A percentile compares a stretch with the other conserved stretches of the same genome.
Conservation (phyloP, 2,329 filamentous ascomycete genomes). For the Mariannaea sp. region DNA sequence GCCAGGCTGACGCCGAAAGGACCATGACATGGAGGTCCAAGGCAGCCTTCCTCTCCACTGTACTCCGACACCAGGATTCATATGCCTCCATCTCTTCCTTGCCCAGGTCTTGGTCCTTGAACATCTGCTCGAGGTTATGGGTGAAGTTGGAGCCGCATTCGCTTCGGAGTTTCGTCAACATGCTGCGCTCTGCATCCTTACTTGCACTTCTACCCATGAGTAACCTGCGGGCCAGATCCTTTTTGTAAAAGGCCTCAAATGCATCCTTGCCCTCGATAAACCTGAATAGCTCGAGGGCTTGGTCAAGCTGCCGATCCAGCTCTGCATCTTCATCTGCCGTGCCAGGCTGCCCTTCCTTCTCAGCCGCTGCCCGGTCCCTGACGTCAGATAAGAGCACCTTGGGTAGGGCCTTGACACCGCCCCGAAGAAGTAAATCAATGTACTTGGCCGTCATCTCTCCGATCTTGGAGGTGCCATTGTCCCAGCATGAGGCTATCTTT, state of each 20-base stretch:
- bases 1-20: constrained; percentile 91
- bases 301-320: constrained; percentile 88
- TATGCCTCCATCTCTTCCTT: constrained; percentile 93
- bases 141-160: constrained; percentile 96
- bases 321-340: constrained; percentile 89
- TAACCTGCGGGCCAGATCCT: constrained; percentile 85
- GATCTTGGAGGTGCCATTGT: constrained; percentile 87
- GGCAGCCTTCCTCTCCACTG: constrained; percentile 51
- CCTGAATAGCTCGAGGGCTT: constrained; percentile 90
- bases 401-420: constrained; percentile 83
- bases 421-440: constrained; percentile 85
- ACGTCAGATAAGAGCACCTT: constrained; percentile 67
- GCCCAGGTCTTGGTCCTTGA: constrained; percentile 94
- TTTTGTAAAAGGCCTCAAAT: constrained; percentile 99
- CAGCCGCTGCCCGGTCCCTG: constrained; percentile 61
- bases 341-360: constrained; percentile 66
- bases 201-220: constrained; percentile 93
- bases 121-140: constrained; percentile 98
- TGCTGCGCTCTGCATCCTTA: constrained; percentile 92
- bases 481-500: constrained; percentile 72
- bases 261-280: constrained; percentile 98
- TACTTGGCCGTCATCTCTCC: constrained; percentile 99
- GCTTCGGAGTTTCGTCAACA: constrained; percentile 87
- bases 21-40: constrained; percentile 81
- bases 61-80: constrained; percentile 67